Percentiles rank a stretch among this genome's conserved stretches.
phyloP scores from a whole-genome alignment of 2,329 filamentous ascomycete genomes.

The Massarina eburnea region DNA sequence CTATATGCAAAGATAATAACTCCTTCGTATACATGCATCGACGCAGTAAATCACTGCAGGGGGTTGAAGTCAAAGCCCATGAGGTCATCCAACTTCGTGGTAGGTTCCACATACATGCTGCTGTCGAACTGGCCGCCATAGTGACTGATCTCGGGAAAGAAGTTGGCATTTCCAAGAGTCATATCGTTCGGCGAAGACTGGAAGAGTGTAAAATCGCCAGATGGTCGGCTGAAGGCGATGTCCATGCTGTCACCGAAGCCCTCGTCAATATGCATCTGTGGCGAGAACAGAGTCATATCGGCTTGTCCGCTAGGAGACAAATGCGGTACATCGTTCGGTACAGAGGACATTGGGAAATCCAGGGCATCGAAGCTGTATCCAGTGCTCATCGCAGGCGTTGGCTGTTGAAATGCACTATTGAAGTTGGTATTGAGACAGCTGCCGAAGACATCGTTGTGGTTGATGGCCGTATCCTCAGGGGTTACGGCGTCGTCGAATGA shows the following conservation, averaged over 20 bases:
- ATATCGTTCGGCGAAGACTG: slow-evolving; percentile 31
- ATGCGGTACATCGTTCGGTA: slow-evolving; percentile 46
- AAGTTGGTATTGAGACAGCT: slow-evolving; percentile 61
- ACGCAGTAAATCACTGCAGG: slow-evolving; percentile 20
- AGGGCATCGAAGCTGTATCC: slow-evolving; percentile 43
- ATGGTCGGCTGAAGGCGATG: slow-evolving; percentile 33
- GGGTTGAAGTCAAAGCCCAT: slow-evolving; percentile 15
- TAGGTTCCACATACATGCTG: slow-evolving; percentile 28
- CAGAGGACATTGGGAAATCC: slow-evolving; percentile 27
- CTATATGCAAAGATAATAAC: slow-evolving; percentile 21
- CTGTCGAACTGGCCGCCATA: slow-evolving; percentile 45
- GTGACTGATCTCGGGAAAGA: slow-evolving; percentile 43
- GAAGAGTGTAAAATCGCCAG: slow-evolving; percentile 66
- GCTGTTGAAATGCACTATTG: slow-evolving; percentile 60
- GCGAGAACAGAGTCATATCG: slow-evolving; percentile 69
- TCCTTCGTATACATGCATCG: slow-evolving; percentile 18
- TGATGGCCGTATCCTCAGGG: slow-evolving; percentile 54
- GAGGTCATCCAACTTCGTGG: slow-evolving; percentile 37
- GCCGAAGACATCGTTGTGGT: slow-evolving; percentile 62
- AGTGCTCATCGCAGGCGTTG: slow-evolving; percentile 48
- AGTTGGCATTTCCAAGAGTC: slow-evolving; percentile 30
- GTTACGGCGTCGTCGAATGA: slow-evolving; percentile 48
- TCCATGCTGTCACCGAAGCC: slow-evolving; percentile 54
- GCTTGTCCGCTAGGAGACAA: slow-evolving; percentile 70
- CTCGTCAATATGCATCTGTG: slow-evolving; percentile 64